phyloP scores from a whole-genome alignment of 2,329 filamentous ascomycete species.

The Elsinoe fawcettii region DNA sequence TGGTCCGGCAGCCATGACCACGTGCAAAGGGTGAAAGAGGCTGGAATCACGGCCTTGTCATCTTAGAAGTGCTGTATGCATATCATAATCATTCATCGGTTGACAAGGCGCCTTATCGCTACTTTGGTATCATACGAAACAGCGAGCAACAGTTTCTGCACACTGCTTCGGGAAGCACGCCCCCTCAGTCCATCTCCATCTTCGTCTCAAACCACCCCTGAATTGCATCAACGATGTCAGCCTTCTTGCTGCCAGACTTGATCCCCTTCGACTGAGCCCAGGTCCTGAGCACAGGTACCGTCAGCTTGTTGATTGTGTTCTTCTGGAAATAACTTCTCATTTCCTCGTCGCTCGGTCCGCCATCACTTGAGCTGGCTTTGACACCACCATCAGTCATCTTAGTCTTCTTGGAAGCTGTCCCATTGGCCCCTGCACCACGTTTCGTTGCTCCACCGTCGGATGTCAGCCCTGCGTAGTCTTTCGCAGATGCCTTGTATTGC shows the following conservation, averaged over 20 bases:
- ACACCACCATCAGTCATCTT: constrained; percentile 32
- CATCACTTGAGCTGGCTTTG: constrained; percentile 21
- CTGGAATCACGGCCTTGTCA: neutral
- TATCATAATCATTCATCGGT: neutral
- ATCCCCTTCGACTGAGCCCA: constrained; percentile 26
- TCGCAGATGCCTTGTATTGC: constrained; percentile 42
- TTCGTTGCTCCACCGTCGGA: constrained; percentile 32
- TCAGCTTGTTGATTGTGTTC: constrained; percentile 36
- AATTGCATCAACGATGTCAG: constrained; percentile 29
- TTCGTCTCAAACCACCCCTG: constrained; percentile 31
- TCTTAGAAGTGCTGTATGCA: neutral
- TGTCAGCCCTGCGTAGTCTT: constrained; percentile 28
- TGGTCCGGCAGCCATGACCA: too few species aligned
- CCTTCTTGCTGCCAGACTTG: constrained; percentile 26
- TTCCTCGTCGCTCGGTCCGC: constrained; percentile 35
- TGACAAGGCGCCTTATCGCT: neutral
- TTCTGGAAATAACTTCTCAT: constrained; percentile 39
- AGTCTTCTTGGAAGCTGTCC: constrained; percentile 33
- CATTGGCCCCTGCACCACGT: constrained; percentile 16
- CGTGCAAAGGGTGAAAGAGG: too few species aligned
- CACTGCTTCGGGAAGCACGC: constrained; percentile 14
- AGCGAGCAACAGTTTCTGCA: neutral
- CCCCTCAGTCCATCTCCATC: constrained; percentile 26
- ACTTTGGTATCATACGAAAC: constrained; percentile 5
- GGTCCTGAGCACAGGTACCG: constrained; percentile 27